Base-by-base conservation (phyloP, 1,139 yeast species). In the Ashbya aceris region DNA sequence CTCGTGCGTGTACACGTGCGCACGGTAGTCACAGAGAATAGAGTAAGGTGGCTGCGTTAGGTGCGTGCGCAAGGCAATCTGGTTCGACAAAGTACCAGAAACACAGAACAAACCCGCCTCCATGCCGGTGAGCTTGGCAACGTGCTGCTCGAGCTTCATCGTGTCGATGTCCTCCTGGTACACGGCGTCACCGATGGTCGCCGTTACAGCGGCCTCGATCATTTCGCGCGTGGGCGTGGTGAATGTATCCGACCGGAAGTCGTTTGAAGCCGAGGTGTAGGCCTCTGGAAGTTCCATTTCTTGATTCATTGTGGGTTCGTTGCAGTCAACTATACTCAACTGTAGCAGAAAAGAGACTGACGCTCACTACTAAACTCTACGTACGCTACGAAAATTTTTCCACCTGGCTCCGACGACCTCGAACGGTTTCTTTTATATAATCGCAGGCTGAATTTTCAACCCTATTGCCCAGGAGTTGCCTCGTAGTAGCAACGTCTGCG, bases 31-130 rank as follows among this genome's bases (percentile, higher is more conserved):
- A 66, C 95, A 84, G 45, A 87, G 62, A 34, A 89, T 73, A 27
- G 87, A 74, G 65, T 83, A 80, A 13, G 97, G 97, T 32, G 96
- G 96, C 62, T 84, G 95, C 51, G 65, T 62, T 47, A 89, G 68
- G 51, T 83, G 85, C 8, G 87, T 71, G 56, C 96, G 71, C 44
- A 89, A 65, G 20, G 83, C 96, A 48, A 89, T 73, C 66, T 89
- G 97, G 63, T 89, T 89, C 30, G 95, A 82, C 66, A 89, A 66
- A 7, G 97, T 91, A 44, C 97, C 97, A 26, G 95, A 82, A 11
- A 79, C 84, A 61, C 95, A 86, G 64, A 74, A 89, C 44, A 85
- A 62, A 20, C 86, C 96, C 3, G 89, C 84, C 53, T 79, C 86
- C 58, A 83, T 85, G 33, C 95, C 96, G 8, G 94, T 73, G 43